Conservation (phyloP, 2,329 filamentous ascomycete species). For the Pezicula radicicola region DNA sequence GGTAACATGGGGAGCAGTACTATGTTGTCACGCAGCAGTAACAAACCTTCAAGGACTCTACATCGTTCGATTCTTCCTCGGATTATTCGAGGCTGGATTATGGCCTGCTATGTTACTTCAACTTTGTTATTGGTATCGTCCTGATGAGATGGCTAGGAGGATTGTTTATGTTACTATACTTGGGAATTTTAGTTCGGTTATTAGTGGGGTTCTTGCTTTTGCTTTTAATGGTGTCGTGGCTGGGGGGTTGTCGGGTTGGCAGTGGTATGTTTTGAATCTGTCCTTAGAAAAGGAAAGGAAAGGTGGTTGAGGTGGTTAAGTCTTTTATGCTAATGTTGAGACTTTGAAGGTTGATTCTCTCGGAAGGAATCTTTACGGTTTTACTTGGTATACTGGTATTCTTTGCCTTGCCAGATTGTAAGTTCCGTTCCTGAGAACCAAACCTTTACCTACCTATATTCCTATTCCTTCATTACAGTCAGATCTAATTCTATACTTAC, state of each 20-base stretch:
- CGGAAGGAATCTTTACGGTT: slow-evolving; percentile 45
- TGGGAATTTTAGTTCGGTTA: slow-evolving; percentile 37
- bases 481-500: too few species aligned
- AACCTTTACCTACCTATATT: too few species aligned
- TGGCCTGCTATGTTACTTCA: slow-evolving; percentile 39
- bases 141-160: slow-evolving; percentile 42
- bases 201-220: slow-evolving; percentile 41
- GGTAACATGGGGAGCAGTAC: too few species aligned
- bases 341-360: slow-evolving; percentile 30
- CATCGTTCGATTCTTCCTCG: too few species aligned
- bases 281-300: too few species aligned
- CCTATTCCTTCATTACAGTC: not conserved
- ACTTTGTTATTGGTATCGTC: slow-evolving; percentile 42
- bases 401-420: slow-evolving; percentile 52
- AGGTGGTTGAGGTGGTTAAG: too few species aligned
- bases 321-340: too few species aligned
- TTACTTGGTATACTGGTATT: slow-evolving; percentile 44
- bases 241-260: slow-evolving; percentile 28
- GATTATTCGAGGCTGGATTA: slow-evolving; percentile 36
- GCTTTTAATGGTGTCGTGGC: slow-evolving; percentile 32
- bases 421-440: slow-evolving; percentile 5
- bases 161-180: slow-evolving; percentile 42
- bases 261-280: slow-evolving; percentile 19
- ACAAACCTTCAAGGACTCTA: too few species aligned
- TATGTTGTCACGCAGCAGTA: too few species aligned